A percentile compares a stretch with the other conserved stretches of the same genome.
phyloP scores from a whole-genome alignment of 352 stramenopile species.

The Globisporangium carolinianum region DNA sequence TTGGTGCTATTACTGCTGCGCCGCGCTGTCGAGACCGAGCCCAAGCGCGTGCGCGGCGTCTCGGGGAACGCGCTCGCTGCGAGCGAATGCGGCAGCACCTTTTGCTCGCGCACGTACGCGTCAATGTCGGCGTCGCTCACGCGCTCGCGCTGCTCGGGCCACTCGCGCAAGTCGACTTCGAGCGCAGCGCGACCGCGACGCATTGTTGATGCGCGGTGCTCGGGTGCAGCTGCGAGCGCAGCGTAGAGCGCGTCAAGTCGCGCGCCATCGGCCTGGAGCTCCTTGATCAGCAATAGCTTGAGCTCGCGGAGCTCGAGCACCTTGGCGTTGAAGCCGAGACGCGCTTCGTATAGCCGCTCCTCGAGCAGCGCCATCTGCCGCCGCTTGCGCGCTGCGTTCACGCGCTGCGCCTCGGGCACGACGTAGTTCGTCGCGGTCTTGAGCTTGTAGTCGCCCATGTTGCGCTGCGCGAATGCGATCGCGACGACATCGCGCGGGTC shows the following conservation, averaged over 20 bases:
- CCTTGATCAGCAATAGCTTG: slow-evolving; percentile 78
- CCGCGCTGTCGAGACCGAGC: slow-evolving; percentile 3
- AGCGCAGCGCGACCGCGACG: slow-evolving; percentile 6
- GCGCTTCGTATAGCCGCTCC: slow-evolving; percentile 72
- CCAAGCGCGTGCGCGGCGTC: not conserved
- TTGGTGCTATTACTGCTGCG: not conserved
- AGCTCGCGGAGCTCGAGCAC: slow-evolving; percentile 86
- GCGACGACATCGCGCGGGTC: slow-evolving; percentile 87
- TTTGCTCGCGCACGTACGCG: slow-evolving; percentile 53
- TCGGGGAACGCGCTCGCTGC: slow-evolving; percentile 3
- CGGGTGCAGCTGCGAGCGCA: slow-evolving; percentile 22
- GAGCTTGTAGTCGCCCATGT: slow-evolving; percentile 91
- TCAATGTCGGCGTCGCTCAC: slow-evolving; percentile 78
- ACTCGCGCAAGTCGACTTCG: slow-evolving; percentile 69
- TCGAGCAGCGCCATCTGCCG: slow-evolving; percentile 83
- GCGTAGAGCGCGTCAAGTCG: slow-evolving; percentile 40
- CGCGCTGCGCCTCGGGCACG: slow-evolving; percentile 82
- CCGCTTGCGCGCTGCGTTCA: slow-evolving; percentile 88
- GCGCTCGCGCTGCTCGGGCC: slow-evolving; percentile 84
- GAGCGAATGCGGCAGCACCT: slow-evolving; percentile 30
- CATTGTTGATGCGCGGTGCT: not conserved
- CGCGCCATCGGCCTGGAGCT: slow-evolving; percentile 50
- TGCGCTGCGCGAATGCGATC: slow-evolving; percentile 80
- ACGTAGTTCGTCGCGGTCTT: slow-evolving; percentile 86
- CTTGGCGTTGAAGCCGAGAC: slow-evolving; percentile 87